Base-by-base conservation (phyloP, 208 protist species). In the Lotmaria passim region DNA sequence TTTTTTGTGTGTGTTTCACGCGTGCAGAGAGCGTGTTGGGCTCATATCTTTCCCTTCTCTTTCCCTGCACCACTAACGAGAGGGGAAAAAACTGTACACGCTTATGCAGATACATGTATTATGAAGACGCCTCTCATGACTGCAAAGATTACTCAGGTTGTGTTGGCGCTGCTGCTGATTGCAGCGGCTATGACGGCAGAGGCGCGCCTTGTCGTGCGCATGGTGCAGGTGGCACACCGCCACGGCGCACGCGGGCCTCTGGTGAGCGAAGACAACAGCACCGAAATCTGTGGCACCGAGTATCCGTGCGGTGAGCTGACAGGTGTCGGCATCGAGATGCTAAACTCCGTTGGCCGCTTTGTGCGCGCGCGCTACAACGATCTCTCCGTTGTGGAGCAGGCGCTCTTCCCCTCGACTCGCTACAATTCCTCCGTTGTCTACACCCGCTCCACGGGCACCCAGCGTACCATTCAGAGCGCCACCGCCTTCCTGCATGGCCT, bases 391-490 rank as follows among this genome's bases (percentile, higher is more conserved):
- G 82, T 82, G 46, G 70, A 79, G 59, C 52, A 52, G 34, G 60
- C 75, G n/a, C 75, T 85, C 70, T 85, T 82, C 53, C 69, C 70
- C 14, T 46, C 51, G n/a, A 55, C 52, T 30, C 51, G 17, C 24
- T 85, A 83, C 73, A 85, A 85, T 69, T 73, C 75, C 47, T 83
- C 79, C 7, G 51, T 85, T 28, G 71, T 87, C 59, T 82, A 84
- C 77, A 83, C 80, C 19, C 83, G 80, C 56, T 86, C 83, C 21
- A 89, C 83, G 11, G 65, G 58, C 51, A 67, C 75, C 24, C 63
- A 79, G 57, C 83, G 80, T 63, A 88, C 85, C 41, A 68, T 91
- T 43, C 85, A 88, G 58, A 88, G 79, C 65, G 76, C 82, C 23
- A 69, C 72, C 44, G 74, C 78, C 51, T 85, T 91, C 46, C 62